Base-by-base conservation (phyloP, 1,284 basidiomycete species). In the Sutorius eximius region DNA sequence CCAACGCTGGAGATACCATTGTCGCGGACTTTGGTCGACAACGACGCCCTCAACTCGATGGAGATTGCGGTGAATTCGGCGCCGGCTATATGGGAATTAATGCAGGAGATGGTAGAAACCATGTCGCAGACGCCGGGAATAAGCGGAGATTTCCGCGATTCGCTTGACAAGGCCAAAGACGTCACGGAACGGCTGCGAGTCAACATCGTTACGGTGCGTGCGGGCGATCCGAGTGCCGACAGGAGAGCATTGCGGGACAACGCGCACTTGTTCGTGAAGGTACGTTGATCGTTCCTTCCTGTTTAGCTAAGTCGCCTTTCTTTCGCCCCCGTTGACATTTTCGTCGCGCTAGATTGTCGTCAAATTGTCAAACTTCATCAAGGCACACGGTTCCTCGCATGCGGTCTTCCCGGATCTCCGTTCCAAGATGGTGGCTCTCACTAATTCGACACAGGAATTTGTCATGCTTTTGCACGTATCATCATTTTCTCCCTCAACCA, bases 391-490 rank as follows among this genome's bases (percentile, higher is more conserved):
- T 50, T 75, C 77, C 45, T 73, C 79, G 9, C 80, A 81, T 59
- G 71, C 76, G 15, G 74, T 86, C n/a, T 80, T 86, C 16, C 70
- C 81, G 16, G 72, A 75, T 38, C 72, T 91, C 47, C 81, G 86
- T 52, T 78, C 74, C 47, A 83, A 84, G 64, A 85, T 91, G 75
- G 81, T 86, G 47, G 81, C 82, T 58, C 77, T 92, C 56, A 88
- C 85, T 38, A 87, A 89, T 61, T 80, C 85, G 27, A 89, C 89
- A 10, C 86, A 91, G 69, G 87, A 88, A 65, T 86, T 90, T 60
- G 82, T 87, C 49, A 87, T 89, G 63, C 76, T 92, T 47, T 72
- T 91, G 16, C 87, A 89, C 65, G 85, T 89, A 46, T 89, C 89
- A n/a, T 89, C 88, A 0, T 86, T 87, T 64, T 82, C 89, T 32